These are phyloP conservation scores for Clitocybe nebularis DNA, from an alignment of 1,284 basidiomycete species.

Conservation along the genomic window DNA sequence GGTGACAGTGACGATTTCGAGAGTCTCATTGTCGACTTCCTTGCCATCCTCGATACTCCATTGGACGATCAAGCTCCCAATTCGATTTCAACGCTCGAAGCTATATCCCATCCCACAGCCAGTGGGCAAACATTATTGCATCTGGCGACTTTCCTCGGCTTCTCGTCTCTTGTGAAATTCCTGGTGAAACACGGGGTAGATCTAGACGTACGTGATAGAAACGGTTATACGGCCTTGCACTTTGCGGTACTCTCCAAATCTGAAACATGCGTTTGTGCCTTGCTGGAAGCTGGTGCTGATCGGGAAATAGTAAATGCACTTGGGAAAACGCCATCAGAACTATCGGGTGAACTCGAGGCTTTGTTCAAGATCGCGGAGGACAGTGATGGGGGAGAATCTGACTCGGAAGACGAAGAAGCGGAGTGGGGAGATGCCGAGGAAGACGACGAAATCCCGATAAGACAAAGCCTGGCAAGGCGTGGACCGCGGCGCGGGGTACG, in stretches of 20 bases:
- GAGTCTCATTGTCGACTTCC: conserved; percentile 73
- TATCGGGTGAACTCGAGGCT: conserved; percentile 50
- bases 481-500: conserved; percentile 25
- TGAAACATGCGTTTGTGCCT: conserved; percentile 58
- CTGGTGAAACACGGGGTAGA: conserved; percentile 75
- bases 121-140: conserved; percentile 86
- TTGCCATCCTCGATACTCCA: conserved; percentile 67
- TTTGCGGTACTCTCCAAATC: conserved; percentile 77
- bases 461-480: conserved; percentile 25
- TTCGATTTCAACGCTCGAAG: conserved; percentile 34
- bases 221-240: conserved; percentile 89
- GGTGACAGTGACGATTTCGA: conserved; percentile 67
- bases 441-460: conserved; percentile 46
- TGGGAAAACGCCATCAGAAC: conserved; percentile 79
- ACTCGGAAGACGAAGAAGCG: conserved; percentile 58
- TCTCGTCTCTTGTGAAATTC: conserved; percentile 68
- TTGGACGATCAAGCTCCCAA: conserved; percentile 36
- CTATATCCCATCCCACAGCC: conserved; percentile 61
- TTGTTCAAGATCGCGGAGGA: conserved; percentile 34
- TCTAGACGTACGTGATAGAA: conserved; percentile 82
- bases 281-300: conserved; percentile 81
- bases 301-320: conserved; percentile 70
- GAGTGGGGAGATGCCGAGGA: conserved; percentile 68
- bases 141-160: conserved; percentile 80
- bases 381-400: conserved; percentile 25